Base-by-base conservation (phyloP, 2,329 filamentous ascomycete species). In the Drechmeria coniospora region DNA sequence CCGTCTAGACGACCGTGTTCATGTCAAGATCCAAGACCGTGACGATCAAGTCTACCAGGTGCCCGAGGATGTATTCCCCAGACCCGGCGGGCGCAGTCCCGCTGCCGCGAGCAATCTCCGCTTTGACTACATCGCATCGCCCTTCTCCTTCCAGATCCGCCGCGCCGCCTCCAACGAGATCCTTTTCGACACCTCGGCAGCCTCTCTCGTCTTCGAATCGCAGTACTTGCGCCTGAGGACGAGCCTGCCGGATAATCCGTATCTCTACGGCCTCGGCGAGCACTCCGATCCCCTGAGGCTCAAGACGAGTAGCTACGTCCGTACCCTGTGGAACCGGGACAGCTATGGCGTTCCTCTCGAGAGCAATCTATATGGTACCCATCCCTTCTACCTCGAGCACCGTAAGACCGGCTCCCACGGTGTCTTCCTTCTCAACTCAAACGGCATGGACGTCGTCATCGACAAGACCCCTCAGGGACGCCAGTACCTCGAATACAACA, bases 401-500 rank as follows among this genome's bases (percentile, higher is more conserved):
- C 41, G 44, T 4, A 25, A 37, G 13, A 32, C 34, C 2, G 43
- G 63, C 63, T 26, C 78, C 0, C 81, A 90, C 40, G 81, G 80
- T 16, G 71, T 87, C 2, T 87, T 80, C 45, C 57, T 79, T 12
- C 68, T 82, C 20, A 90, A 86, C 44, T 65, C 74, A 2, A 81
- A 90, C 44, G 74, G 70, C 2, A 77, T 82, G 49, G 81, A 90
- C 37, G 56, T 83, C 6, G 51, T 83, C 3, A 58, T 86, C 64
- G 78, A 38, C 65, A 66, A 71, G 36, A 68, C 66, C 1, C 51
- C 56, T 6, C 53, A 61, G 22, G 59, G 63, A 5, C 62, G 65
- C 4, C 73, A 86, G 45, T 82, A 76, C 35, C 65, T 90, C 12
- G 78, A 87, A 51, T 90, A 86, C 55, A 83, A 86, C 46, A 71